A percentile compares a stretch with the other conserved stretches of the same genome.
Conservation (phyloP, 2,329 filamentous ascomycete genomes). For the Colletotrichum tanaceti region DNA sequence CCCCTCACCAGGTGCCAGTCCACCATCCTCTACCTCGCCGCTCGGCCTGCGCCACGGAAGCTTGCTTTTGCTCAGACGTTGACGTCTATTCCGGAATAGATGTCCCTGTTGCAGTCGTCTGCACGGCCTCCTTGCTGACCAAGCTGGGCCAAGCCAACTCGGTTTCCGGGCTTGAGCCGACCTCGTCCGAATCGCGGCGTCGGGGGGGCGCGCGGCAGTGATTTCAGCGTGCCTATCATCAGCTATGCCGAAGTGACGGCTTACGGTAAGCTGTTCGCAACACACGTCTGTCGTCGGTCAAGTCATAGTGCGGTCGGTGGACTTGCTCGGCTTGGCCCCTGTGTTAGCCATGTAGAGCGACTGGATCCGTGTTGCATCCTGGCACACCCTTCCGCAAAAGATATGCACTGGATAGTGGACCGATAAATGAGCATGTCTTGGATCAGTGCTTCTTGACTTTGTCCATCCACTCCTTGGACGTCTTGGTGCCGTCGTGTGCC, state of each 20-base stretch:
- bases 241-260: neutral
- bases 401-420: neutral
- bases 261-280: neutral
- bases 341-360: neutral
- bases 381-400: neutral
- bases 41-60: neutral
- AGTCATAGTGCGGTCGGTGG: neutral
- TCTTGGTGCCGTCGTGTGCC: conserved; percentile 79
- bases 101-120: neutral
- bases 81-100: too few species aligned
- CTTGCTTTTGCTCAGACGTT: neutral
- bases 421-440: neutral
- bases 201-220: neutral
- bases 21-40: neutral
- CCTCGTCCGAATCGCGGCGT: neutral
- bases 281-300: neutral
- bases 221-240: neutral
- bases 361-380: neutral
- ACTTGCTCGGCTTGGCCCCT: neutral
- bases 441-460: conserved; percentile 57
- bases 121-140: neutral
- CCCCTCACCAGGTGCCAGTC: neutral
- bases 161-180: conserved; percentile 12
- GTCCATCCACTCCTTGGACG: conserved; percentile 77
- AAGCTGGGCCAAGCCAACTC: neutral